Evolutionary conservation across 164 flowering plant genomes (phyloP), one percentile per base, ranked within the genome.

Genomic region (Vitis rupestris): DNA sequence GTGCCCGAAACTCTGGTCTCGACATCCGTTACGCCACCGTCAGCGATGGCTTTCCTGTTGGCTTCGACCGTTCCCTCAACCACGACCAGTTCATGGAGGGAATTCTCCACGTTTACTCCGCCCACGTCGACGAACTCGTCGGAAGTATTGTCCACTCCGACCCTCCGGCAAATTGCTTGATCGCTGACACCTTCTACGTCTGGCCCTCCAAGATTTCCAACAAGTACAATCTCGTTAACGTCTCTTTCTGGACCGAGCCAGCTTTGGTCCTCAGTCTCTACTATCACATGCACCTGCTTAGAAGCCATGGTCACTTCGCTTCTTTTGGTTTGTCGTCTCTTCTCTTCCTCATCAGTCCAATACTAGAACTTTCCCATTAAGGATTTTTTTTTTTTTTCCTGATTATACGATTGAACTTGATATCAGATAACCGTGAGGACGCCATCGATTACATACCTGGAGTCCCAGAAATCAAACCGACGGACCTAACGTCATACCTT

Each of bases 211-310:
- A 51, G 50, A 65, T 88, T 29, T 83, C 88, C 1, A 66, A 63
- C 56, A 85, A 85, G 74, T 78, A 77, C 30, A 72, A 73, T 3
- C 76, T 88, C 10, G 57, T 79, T 0, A 23, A 78, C 31, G 82
- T 81, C 17, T 88, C 91, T 2, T 88, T 87, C 53, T 88, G 93
- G 93, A 85, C 90, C 0, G 85, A 87, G 65, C 83, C 89, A 0
- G 88, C 89, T 54, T 67, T 87, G 37, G 87, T 79, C 10, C 80
- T 80, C 47, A 70, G 82, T 1, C 75, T 87, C 60, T 87, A 85
- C 71, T 82, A 84, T 65, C 89, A 88, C 68, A 13, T 80, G 61
- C 72, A 82, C 59, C 80, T 88, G 30, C 80, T 88, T 2, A 55
- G 59, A 29, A 29, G 54, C 30, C 65, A 87, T 67, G 85, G 88